Evolutionary conservation across 2,329 filamentous ascomycete species (phyloP).

Genomic region (Colletotrichum sp.): DNA sequence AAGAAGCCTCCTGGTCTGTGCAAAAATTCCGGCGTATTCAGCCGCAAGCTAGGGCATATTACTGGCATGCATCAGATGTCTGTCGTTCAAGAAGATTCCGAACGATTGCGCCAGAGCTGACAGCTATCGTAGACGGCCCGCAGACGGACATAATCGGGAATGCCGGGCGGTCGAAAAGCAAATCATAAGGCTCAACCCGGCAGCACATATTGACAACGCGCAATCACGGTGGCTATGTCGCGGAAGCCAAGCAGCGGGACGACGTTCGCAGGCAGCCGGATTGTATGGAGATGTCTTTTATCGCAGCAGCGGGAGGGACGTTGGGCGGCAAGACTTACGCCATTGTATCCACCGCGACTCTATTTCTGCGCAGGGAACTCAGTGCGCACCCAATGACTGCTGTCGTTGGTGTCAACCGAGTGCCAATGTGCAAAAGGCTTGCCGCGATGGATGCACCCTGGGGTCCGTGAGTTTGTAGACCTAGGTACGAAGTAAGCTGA

Average conservation of each 20-base stretch:
- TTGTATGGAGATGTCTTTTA: neutral
- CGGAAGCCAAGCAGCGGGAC: conserved; percentile 3
- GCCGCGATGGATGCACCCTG: neutral
- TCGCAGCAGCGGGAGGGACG: neutral
- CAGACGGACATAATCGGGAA: neutral
- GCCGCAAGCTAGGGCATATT: conserved; percentile 9
- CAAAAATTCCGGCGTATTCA: neutral
- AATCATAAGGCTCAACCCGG: neutral
- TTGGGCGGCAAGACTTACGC: conserved; percentile 15
- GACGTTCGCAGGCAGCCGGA: neutral
- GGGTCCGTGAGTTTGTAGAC: neutral
- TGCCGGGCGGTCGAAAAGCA: neutral
- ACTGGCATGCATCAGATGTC: neutral
- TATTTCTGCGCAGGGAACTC: conserved; percentile 2
- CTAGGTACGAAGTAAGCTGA: neutral
- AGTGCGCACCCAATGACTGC: neutral
- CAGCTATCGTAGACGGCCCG: neutral
- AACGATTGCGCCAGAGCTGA: neutral
- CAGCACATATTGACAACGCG: conserved; percentile 2
- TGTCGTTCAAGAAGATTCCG: neutral
- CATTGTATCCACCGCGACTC: conserved; percentile 14
- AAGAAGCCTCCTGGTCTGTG: neutral
- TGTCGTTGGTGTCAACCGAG: neutral
- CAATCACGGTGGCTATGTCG: conserved; percentile 18
- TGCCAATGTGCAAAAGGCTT: neutral